A percentile compares a stretch with the other conserved stretches of the same genome.
These are phyloP conservation scores for Dothistroma pini DNA, from an alignment of 2,329 filamentous ascomycete genomes.

Conservation along the genomic window DNA sequence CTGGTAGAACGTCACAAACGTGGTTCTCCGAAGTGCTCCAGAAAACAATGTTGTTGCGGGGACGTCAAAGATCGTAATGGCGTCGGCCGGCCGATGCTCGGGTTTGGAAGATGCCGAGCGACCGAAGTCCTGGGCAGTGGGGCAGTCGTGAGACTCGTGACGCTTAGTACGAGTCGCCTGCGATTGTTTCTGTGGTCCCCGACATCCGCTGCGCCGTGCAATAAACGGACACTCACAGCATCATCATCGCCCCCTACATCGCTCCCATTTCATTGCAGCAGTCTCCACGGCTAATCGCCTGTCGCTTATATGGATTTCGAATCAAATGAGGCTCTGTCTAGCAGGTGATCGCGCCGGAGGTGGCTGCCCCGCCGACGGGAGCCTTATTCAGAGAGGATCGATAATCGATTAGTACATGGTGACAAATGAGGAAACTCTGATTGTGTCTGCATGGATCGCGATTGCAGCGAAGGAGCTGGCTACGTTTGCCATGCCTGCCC, in stretches of 20 bases:
- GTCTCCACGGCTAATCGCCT: background rate
- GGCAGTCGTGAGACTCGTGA: too few species aligned
- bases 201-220: background rate
- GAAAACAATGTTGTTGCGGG: background rate
- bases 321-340: background rate
- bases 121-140: background rate
- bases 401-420: background rate
- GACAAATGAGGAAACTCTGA: background rate
- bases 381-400: too few species aligned
- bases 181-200: background rate
- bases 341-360: background rate
- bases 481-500: background rate
- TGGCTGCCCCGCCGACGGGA: background rate
- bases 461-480: background rate
- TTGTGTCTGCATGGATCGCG: background rate
- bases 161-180: background rate
- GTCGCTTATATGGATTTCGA: background rate
- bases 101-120: background rate
- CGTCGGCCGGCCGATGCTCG: background rate
- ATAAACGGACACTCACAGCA: background rate
- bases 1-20: background rate
- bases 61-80: background rate
- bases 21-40: background rate
- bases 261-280: background rate
- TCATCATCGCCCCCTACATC: background rate